A percentile compares a stretch with the other conserved stretches of the same genome.
Evolutionary conservation across 2,329 filamentous ascomycete genomes (phyloP).

Genomic region (Ophiostoma populinum): DNA sequence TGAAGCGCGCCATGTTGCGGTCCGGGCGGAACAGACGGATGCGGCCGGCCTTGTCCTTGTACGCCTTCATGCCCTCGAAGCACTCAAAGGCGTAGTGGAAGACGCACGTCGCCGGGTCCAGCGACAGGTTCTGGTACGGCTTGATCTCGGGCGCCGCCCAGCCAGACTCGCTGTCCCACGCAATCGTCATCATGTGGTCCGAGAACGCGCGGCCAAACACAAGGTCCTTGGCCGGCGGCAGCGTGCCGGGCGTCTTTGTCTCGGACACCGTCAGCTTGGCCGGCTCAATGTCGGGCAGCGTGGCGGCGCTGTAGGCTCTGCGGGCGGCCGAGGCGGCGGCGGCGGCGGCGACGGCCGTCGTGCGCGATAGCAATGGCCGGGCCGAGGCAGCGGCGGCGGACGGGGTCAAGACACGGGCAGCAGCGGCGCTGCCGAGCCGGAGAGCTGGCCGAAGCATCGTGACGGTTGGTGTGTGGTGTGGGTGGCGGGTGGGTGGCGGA

Average conservation of each 20-base stretch:
- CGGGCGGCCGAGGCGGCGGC: conserved; percentile 11
- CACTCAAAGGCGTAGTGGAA: conserved; percentile 98
- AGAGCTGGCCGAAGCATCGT: conserved; percentile 30
- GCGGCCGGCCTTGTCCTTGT: conserved; percentile 66
- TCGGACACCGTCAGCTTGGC: conserved; percentile 57
- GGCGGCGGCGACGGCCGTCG: conserved; percentile 7
- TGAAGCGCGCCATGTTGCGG: conserved; percentile 90
- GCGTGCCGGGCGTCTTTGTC: conserved; percentile 57
- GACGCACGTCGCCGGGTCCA: conserved; percentile 91
- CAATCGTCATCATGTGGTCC: conserved; percentile 91
- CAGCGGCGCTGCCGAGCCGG: conserved; percentile 19
- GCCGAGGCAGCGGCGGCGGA: conserved; percentile 1
- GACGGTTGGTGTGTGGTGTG: neutral
- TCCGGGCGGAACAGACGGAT: conserved; percentile 85
- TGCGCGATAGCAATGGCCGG: conserved; percentile 7
- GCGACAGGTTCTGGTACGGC: conserved; percentile 91
- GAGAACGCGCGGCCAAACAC: conserved; percentile 87
- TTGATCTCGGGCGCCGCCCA: conserved; percentile 73
- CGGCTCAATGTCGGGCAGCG: conserved; percentile 56
- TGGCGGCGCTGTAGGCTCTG: conserved; percentile 36
- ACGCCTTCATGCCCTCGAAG: conserved; percentile 99
- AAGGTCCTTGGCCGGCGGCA: conserved; percentile 61
- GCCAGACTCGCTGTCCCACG: conserved; percentile 79
- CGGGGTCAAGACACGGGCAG: conserved; percentile 12
- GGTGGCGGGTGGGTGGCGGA: neutral